Conservation (phyloP, 495 filamentous ascomycete species). For the Penicillium bovifimosum region DNA sequence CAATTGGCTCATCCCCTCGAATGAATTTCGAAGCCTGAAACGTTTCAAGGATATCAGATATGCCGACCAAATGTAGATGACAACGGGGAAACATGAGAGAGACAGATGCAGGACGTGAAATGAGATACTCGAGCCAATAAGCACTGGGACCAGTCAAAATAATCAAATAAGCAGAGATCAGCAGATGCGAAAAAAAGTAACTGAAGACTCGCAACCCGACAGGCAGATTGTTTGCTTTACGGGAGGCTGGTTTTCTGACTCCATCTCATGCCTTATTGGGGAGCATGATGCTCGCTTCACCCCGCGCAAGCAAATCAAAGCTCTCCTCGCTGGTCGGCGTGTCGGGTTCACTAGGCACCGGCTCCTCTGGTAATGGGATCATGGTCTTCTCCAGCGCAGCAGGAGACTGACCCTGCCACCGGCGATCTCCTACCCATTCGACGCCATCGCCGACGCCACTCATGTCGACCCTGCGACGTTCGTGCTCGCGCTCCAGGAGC, state of each 20-base stretch:
- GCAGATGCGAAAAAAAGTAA: background rate
- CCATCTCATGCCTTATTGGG: constrained; percentile 14
- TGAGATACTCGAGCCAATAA: background rate
- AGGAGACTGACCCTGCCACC: constrained; percentile 17
- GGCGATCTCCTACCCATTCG: constrained; percentile 51
- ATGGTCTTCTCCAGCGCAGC: constrained; percentile 15
- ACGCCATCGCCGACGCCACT: constrained; percentile 44
- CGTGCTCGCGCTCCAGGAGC: constrained; percentile 43
- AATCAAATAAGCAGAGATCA: constrained; percentile 1
- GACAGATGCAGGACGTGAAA: background rate
- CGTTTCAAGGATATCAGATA: background rate
- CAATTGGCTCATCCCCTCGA: background rate
- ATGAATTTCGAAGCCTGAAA: background rate
- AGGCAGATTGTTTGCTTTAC: background rate
- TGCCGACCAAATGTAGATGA: background rate
- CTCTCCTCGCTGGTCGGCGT: constrained; percentile 55
- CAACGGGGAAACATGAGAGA: background rate
- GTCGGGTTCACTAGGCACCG: constrained; percentile 29
- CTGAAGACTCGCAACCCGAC: background rate
- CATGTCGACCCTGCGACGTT: constrained; percentile 23
- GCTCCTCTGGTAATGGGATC: constrained; percentile 13
- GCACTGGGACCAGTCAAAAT: background rate
- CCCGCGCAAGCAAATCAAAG: constrained; percentile 50
- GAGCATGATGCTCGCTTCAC: constrained; percentile 44
- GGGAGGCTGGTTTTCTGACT: constrained; percentile 2